Evolutionary conservation across 805 yeast species (phyloP), one percentile per base, ranked within the genome.

Genomic region (Lachancea meyersii): DNA sequence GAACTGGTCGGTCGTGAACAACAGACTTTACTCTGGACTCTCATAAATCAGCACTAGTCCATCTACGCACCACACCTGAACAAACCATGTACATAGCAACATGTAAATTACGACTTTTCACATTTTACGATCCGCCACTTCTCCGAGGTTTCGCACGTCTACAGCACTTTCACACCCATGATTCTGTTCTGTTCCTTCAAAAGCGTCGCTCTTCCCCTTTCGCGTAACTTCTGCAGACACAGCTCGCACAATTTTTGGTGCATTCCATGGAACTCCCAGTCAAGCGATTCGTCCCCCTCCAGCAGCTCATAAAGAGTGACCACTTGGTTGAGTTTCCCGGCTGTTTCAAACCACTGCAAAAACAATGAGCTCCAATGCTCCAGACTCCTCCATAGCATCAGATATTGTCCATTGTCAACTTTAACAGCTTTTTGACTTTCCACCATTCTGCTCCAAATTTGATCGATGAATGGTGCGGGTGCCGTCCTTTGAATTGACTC

Each of bases 301-400:
- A 81, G 69, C 28, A 91, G 60, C 62, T 91, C 97, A 60, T 85
- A 88, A 13, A 88, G 61, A 0, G 97, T 91, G 40, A 91, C 64
- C 1, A 91, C 82, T 1, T 82, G 70, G 5, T 86, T 85, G 41
- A 73, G 67, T 55, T 87, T 95, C 0, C 96, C 96, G 0, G 91
- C 76, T 17, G 70, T 66, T 41, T 84, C 89, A n/a, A 78, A 65
- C 89, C 86, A 76, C 56, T 80, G 82, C 57, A 77, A 57, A 39
- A 89, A 53, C 51, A 70, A 54, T 38, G 77, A 66, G 31, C 79
- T 76, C 93, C 96, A 74, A 51, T 77, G 77, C 53, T 82, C 73
- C 44, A 87, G 69, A 14, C 77, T 67, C 47, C 79, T 74, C 88
- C 94, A 86, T 48, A 77, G 77, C 3, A 89, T 69, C 32, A 51